Conservation (phyloP, 2,329 filamentous ascomycete species). For the Dothistroma pini region DNA sequence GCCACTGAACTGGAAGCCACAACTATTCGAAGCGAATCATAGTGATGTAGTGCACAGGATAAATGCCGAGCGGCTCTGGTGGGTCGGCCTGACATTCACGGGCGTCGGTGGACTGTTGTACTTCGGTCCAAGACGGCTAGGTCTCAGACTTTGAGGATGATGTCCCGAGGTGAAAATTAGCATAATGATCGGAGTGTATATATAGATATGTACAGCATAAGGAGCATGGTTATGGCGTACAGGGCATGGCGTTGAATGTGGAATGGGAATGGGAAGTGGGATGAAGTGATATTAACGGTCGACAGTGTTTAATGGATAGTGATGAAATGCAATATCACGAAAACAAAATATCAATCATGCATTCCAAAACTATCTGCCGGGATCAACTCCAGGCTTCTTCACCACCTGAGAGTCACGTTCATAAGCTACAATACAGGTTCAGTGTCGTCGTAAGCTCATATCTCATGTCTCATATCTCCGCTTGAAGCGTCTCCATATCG, state of each 20-base stretch:
- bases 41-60: constrained; percentile 37
- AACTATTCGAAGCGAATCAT: constrained; percentile 19
- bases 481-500: background rate
- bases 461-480: background rate
- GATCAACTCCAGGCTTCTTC: background rate
- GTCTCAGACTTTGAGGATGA: constrained; percentile 23
- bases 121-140: constrained; percentile 39
- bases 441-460: background rate
- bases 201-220: constrained; percentile 3
- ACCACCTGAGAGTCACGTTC: background rate
- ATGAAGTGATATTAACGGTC: background rate
- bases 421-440: background rate
- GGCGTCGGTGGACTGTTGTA: constrained; percentile 48
- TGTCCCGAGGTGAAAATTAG: background rate
- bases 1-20: constrained; percentile 41
- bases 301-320: background rate
- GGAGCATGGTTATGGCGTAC: constrained; percentile 1
- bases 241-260: background rate
- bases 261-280: background rate
- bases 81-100: constrained; percentile 48
- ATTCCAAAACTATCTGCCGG: background rate
- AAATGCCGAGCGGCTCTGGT: constrained; percentile 48
- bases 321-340: background rate
- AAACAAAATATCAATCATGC: background rate
- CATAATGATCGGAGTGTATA: background rate